Base-by-base conservation (phyloP, 768 basidiomycete species). In the Cubamyces lactineus region DNA sequence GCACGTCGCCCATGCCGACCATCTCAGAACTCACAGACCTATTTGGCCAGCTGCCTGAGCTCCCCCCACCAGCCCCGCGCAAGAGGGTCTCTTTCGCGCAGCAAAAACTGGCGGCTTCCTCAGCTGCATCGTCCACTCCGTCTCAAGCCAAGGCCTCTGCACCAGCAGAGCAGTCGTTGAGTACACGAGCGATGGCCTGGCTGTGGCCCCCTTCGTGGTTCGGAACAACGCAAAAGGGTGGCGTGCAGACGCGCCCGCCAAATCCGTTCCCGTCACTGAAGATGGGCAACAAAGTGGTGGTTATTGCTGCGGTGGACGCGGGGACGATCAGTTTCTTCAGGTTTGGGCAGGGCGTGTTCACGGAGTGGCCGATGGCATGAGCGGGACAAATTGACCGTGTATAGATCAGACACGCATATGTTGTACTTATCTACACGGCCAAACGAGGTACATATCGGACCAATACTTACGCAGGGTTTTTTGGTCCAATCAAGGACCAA, bases 271-370 rank as follows among this genome's bases (percentile, higher is more conserved):
- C 86, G 63, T 83, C 84, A 5, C 78, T 98, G 62, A 92, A 96
- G 67, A 84, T 85, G 28, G 96, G 96, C 0, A 91, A 88, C 71
- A 92, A 92, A 70, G 87, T 80, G 9, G 78, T 96, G 54, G 80
- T 98, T 38, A 83, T 98, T 50, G 96, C 95, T 1, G 92, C 84
- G 2, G 94, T 96, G 5, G 95, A 97, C 74, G 82, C 86, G 2
- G 94, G 96, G 9, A 93, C 83, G 64, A 88, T 88, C 45, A 90
- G 91, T 66, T 96, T 97, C 79, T 91, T 94, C 76, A 79, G 91
- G 55, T 94, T 98, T 66, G 87, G 89, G 7, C 82, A 94, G 70
- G 92, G 93, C 0, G 86, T 80, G 9, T 98, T 98, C 72, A 86
- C 84, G 55, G 91, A 94, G 67, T 88, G 89, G 84, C 87, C 92